Evolutionary conservation across 257 asterid genomes (phyloP), one percentile per base, ranked within the genome.

Genomic region (Gentiana macrophylla): DNA sequence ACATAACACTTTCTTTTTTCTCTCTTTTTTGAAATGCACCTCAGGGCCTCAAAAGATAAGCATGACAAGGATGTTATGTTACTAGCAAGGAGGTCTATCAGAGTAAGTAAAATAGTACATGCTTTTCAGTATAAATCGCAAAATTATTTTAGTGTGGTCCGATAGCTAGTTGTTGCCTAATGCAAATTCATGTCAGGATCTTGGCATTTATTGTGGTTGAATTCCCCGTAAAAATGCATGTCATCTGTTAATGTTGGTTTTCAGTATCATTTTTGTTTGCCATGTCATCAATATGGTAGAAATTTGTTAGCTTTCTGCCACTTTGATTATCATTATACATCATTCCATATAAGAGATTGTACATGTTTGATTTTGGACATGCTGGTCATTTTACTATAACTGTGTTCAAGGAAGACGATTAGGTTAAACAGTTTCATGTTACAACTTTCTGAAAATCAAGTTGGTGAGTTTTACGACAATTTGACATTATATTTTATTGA

Each of bases 41-140:
- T 56, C 71, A 89, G 97, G 92, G 63, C 78, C 54, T 70, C 93
- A 48, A 81, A 75, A 62, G 70, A 80, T 77, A 80, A 65, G 66
- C 53, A 66, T 35, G 77, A 74, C 66, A 67, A 57, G 65, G 74
- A 74, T 63, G 50, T 72, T 52, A 76, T 71, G 62, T 79, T 69
- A 41, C 56, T 53, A 48, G 55, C 79, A 63, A 72, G 73, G 72
- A 84, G 71, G 76, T 68, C 84, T 65, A 44, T 69, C 66, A 80
- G 75, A 68, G 94, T 86, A 64, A 78, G 89, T 71, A 66, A 12
- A 4, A 65, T n/a, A 55, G 8, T 9, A 1, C 43, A 35, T 54
- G 55, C 12, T 35, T 12, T 36, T 35, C 32, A 24, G 4, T 9
- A 11, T 33, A 2, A 37, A 35, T 45, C 56, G 44, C 52, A 4